These are phyloP conservation scores for Chaetomiaceae sp. DNA, from an alignment of 2,329 filamentous ascomycete genomes.

Conservation along the genomic window DNA sequence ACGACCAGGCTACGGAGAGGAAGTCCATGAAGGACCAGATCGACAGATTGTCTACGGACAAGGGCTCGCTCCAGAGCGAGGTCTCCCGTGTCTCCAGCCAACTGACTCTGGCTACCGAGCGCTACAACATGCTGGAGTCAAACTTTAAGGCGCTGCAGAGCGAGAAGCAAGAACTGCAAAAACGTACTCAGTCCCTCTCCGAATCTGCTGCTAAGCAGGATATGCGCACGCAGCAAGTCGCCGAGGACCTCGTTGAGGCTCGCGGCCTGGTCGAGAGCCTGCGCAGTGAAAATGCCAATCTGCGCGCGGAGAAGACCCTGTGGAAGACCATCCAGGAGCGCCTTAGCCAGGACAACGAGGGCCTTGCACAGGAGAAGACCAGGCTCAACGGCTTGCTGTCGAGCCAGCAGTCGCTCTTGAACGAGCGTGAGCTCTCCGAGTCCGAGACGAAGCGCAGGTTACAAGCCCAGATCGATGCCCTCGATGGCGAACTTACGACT, in stretches of 20 bases:
- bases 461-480: constrained; percentile 68
- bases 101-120: constrained; percentile 72
- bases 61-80: constrained; percentile 75
- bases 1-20: constrained; percentile 77
- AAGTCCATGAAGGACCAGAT: constrained; percentile 80
- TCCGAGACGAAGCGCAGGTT: constrained; percentile 76
- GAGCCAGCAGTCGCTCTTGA: constrained; percentile 82
- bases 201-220: constrained; percentile 88
- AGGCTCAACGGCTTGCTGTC: constrained; percentile 77
- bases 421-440: constrained; percentile 83
- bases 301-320: constrained; percentile 90
- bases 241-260: constrained; percentile 86
- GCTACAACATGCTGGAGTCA: constrained; percentile 82
- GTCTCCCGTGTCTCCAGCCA: constrained; percentile 76
- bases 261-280: constrained; percentile 78
- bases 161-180: constrained; percentile 83
- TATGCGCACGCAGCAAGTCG: constrained; percentile 81
- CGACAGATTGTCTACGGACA: constrained; percentile 75
- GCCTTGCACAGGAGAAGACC: constrained; percentile 74
- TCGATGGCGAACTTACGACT: constrained; percentile 73
- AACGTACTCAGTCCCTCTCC: constrained; percentile 68
- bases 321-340: constrained; percentile 93
- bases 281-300: constrained; percentile 83
- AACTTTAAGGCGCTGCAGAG: constrained; percentile 79
- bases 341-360: constrained; percentile 82